Conservation (phyloP, 129 eudicot species). For the Mikania micrantha region DNA sequence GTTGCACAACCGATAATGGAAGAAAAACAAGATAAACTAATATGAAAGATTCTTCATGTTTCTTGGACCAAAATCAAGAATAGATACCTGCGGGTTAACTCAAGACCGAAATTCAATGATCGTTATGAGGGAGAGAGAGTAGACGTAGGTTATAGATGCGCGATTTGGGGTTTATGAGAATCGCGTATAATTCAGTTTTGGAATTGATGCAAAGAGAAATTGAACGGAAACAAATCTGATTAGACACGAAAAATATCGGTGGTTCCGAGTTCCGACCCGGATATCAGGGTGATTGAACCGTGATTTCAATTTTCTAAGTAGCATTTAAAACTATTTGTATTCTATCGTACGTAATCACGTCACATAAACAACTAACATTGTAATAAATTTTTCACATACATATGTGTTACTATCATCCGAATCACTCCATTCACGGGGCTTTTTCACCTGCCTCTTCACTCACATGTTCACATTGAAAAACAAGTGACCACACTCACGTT, state of each 20-base stretch:
- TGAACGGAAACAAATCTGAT: not conserved
- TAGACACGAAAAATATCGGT: not conserved
- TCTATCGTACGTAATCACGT: too few species aligned
- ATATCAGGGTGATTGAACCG: not conserved
- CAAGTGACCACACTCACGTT: too few species aligned
- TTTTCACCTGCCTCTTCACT: too few species aligned
- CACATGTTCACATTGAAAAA: too few species aligned
- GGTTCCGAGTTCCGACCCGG: not conserved
- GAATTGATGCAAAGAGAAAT: constrained; percentile 16
- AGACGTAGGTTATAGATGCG: not conserved
- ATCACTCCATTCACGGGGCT: too few species aligned
- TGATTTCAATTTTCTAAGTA: not conserved
- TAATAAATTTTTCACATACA: too few species aligned
- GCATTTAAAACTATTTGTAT: too few species aligned
- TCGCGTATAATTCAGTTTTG: not conserved
- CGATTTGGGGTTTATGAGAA: not conserved
- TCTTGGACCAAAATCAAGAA: not conserved
- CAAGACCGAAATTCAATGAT: not conserved
- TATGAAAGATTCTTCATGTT: not conserved
- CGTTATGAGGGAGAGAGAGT: not conserved
- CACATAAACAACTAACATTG: too few species aligned
- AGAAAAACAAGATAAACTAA: not conserved
- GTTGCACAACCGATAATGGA: not conserved
- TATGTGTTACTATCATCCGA: too few species aligned
- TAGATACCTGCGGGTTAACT: constrained; percentile 10